A percentile compares a stretch with the other conserved stretches of the same genome.
Conservation (phyloP, 176 grass and related monocot species). For the Triticum timopheevii region DNA sequence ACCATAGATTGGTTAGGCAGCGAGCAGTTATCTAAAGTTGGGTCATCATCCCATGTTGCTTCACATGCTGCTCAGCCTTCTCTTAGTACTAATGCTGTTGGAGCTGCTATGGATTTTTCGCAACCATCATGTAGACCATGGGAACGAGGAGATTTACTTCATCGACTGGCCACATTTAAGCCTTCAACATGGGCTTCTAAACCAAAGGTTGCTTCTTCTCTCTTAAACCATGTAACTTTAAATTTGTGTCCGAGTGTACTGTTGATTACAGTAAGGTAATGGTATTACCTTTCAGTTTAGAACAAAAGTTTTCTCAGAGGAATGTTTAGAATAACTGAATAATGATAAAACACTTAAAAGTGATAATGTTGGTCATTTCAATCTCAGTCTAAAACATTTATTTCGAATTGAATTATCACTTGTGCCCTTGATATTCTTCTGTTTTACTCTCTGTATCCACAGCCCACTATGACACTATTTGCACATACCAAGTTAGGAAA, state of each 20-base stretch:
- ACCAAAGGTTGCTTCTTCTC: slow-evolving; percentile 61
- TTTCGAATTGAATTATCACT: neutral
- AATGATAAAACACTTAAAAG: neutral
- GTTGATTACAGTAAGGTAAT: slow-evolving; percentile 9
- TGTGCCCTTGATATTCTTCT: neutral
- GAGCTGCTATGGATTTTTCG: slow-evolving; percentile 41
- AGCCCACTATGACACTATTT: neutral
- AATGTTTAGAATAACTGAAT: slow-evolving; percentile 9
- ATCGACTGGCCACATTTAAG: slow-evolving; percentile 83
- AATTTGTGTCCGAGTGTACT: neutral
- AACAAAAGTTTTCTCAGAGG: neutral
- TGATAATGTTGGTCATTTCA: neutral
- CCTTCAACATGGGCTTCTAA: slow-evolving; percentile 85
- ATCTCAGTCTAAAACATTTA: neutral
- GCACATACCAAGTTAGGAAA: neutral
- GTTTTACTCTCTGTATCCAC: neutral
- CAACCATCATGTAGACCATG: slow-evolving; percentile 84
- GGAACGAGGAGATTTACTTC: slow-evolving; percentile 91
- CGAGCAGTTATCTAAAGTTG: slow-evolving; percentile 67
- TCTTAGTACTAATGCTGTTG: slow-evolving; percentile 81
- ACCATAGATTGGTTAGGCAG: slow-evolving; percentile 85
- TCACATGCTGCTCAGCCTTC: slow-evolving; percentile 49
- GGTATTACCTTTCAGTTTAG: neutral
- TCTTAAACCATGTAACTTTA: neutral
- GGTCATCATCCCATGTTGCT: slow-evolving; percentile 44